These are phyloP conservation scores for Aspergillus japonicus DNA, from an alignment of 2,329 filamentous ascomycete species.

Conservation along the genomic window DNA sequence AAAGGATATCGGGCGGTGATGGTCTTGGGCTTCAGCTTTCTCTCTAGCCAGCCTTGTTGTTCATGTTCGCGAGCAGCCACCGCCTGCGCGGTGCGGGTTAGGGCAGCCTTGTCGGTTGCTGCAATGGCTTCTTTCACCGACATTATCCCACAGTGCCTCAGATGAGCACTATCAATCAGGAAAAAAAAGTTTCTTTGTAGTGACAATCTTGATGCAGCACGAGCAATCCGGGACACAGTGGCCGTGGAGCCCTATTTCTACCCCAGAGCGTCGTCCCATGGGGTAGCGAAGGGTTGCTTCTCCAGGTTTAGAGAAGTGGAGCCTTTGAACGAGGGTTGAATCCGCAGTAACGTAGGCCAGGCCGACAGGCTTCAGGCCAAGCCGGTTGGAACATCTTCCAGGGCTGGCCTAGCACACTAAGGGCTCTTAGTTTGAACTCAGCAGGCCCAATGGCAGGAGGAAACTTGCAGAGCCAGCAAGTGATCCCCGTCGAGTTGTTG, in stretches of 20 bases:
- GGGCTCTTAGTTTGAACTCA: too few species aligned
- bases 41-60: slow-evolving; percentile 35
- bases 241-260: slow-evolving; percentile 18
- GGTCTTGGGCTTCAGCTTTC: slow-evolving; percentile 37
- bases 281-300: slow-evolving; percentile 13
- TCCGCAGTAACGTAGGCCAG: too few species aligned
- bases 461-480: too few species aligned
- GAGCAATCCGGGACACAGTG: neutral
- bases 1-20: slow-evolving; percentile 39
- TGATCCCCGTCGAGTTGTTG: too few species aligned
- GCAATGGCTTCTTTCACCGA: slow-evolving; percentile 1
- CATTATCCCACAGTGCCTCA: neutral
- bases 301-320: slow-evolving; percentile 10
- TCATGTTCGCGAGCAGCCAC: slow-evolving; percentile 24
- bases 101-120: slow-evolving; percentile 16
- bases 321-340: slow-evolving; percentile 6
- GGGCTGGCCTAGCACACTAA: neutral
- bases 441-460: too few species aligned
- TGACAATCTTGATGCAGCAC: neutral
- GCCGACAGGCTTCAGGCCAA: slow-evolving; percentile 11
- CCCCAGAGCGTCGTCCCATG: slow-evolving; percentile 16
- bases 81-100: slow-evolving; percentile 23
- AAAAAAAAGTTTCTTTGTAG: neutral
- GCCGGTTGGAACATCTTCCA: neutral
- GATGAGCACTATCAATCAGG: neutral